phyloP scores from a whole-genome alignment of 208 protist species.

The Trypanosoma cruzi region DNA sequence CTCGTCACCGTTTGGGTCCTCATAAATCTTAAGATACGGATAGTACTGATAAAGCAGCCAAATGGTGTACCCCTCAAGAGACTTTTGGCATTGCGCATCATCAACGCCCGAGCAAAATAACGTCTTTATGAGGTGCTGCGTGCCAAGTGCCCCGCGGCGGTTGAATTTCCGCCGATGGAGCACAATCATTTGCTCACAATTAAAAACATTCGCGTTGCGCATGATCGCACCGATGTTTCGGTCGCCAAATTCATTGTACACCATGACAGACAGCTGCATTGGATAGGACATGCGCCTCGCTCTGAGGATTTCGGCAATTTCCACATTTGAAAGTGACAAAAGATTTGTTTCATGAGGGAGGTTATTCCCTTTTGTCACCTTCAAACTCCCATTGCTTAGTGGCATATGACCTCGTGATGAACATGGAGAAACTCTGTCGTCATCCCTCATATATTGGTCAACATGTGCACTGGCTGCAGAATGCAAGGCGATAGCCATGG shows the following conservation, averaged over 20 bases:
- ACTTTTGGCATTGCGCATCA: constrained; percentile 19
- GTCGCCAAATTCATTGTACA: constrained; percentile 81
- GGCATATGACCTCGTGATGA: constrained; percentile 58
- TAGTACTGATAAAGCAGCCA: constrained; percentile 86
- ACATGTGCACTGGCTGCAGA: constrained; percentile 7
- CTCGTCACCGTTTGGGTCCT: neutral
- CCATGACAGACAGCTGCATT: constrained; percentile 62
- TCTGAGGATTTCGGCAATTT: constrained; percentile 41
- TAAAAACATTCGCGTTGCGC: constrained; percentile 84
- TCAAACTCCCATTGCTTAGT: constrained; percentile 32
- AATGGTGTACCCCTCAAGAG: constrained; percentile 45
- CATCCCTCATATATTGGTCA: neutral
- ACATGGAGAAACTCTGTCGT: neutral
- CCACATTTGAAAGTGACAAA: constrained; percentile 38
- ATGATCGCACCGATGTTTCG: constrained; percentile 86
- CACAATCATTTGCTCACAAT: constrained; percentile 67
- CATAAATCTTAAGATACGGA: constrained; percentile 55
- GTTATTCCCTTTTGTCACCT: neutral
- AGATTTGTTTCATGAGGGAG: constrained; percentile 66
- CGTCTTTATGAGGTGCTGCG: constrained; percentile 54
- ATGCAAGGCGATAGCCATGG: constrained; percentile 75
- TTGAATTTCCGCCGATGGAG: constrained; percentile 74
- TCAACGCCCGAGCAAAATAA: constrained; percentile 25
- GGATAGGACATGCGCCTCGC: constrained; percentile 35
- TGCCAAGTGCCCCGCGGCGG: constrained; percentile 70